Percentiles rank a stretch among this genome's conserved stretches.
These are phyloP conservation scores for Sarocladium strictum DNA, from an alignment of 2,329 filamentous ascomycete genomes.

Conservation along the genomic window DNA sequence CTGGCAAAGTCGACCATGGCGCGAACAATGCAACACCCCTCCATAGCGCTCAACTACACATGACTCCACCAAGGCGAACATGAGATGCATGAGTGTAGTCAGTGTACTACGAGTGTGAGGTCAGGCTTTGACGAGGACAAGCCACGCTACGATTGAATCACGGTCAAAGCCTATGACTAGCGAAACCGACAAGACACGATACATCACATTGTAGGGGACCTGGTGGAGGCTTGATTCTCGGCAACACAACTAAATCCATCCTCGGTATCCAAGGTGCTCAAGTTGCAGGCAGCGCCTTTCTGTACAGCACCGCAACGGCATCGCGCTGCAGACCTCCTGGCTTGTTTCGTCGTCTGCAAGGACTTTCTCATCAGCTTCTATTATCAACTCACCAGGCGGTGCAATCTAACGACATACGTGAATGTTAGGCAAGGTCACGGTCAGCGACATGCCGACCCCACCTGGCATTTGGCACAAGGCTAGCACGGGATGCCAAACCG, in stretches of 20 bases:
- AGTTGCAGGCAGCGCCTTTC: no score
- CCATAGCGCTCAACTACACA: background rate
- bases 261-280: background rate
- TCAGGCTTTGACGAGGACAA: no score
- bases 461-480: background rate
- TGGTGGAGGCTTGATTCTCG: background rate
- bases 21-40: background rate
- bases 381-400: background rate
- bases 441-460: background rate
- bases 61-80: background rate
- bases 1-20: no score
- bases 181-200: background rate
- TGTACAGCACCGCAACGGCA: no score
- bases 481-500: background rate
- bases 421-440: background rate
- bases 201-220: background rate
- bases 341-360: slow-evolving; percentile 1
- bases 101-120: no score
- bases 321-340: background rate
- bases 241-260: background rate
- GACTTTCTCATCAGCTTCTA: background rate
- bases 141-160: background rate
- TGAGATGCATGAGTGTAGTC: background rate
- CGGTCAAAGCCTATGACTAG: background rate
- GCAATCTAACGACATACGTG: background rate